Conservation (phyloP, 2,329 filamentous ascomycete species). For the Colletotrichum falcatum region DNA sequence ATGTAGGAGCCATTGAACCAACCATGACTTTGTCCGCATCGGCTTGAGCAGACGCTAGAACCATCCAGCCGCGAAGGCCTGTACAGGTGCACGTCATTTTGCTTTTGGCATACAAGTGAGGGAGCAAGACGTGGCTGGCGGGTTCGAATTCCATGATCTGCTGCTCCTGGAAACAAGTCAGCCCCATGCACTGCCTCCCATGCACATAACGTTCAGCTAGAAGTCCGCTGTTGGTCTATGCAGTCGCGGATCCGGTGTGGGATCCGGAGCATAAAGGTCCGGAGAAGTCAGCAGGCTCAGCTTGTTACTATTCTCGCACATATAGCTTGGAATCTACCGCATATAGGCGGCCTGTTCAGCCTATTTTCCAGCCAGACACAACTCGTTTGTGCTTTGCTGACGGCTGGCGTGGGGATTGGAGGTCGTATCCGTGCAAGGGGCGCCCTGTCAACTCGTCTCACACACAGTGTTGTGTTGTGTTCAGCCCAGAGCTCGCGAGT, state of each 20-base stretch:
- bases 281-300: conserved; percentile 2
- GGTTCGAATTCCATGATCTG: neutral
- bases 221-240: conserved; percentile 2
- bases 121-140: too few relatives aligned
- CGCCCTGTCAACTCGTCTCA: conserved; percentile 4
- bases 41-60: conserved; percentile 7
- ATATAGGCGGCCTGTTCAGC: neutral
- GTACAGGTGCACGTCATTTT: conserved; percentile 20
- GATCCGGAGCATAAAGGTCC: conserved; percentile 8
- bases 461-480: conserved; percentile 3
- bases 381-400: conserved; percentile 13
- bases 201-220: conserved; percentile 2
- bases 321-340: neutral
- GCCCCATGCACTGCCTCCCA: neutral
- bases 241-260: neutral
- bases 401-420: conserved; percentile 6
- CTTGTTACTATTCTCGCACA: conserved; percentile 7
- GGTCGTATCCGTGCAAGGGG: conserved; percentile 22
- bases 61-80: neutral
- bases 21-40: conserved; percentile 15
- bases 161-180: neutral
- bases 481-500: neutral
- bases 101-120: neutral
- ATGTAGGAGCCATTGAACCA: neutral
- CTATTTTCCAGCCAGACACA: neutral